Base-by-base conservation (phyloP, 2,329 filamentous ascomycete species). In the Talaromyces sp. region DNA sequence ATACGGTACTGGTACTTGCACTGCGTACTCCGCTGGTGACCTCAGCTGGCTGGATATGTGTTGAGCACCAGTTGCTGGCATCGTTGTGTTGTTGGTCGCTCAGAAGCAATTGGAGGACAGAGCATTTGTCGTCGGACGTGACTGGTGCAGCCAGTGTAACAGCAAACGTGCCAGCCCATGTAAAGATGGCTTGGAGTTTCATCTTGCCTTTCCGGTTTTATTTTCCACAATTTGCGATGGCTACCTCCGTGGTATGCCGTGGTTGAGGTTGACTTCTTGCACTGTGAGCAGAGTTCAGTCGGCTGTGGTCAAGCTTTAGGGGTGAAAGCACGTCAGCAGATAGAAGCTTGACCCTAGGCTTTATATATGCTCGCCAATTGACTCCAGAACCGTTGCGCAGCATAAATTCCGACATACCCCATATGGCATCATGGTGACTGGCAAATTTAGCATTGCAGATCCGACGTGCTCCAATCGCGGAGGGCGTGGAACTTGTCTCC, bases 61-160 rank as follows among this genome's bases (percentile, higher is more conserved):
- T 3, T 50, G 19, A 50, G 10, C 43, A 50, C 43, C 19, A 21
- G 10, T 50, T 50, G 43, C 19, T 50, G 3, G 43, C 43, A 21
- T 50, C 43, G 12, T n/a, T 26, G 9, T 50, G 43, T 26, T 50
- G 43, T 24, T 50, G 43, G 19, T 50, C 43, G 43, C 9, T 50
- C 19, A 50, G 11, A 8, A 50, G 43, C 19, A 26, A 21, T 24
- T 11, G 43, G 10, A 50, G 43, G 2, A 10, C 43, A 26, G 43
- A 50, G 19, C 43, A 50, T 21, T 26, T 26, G 19, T 50, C 19
- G 43, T 50, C 24, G 9, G 43, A 5, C 12, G 43, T 12, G 5
- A 50, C 38, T 10, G 59, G 55, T 9, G 54, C 50, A 31, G 59
- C 55, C 10, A 61, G 54, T 14, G 48, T 46, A 12, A 50, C 24